phyloP scores from a whole-genome alignment of 139 green algal genomes.

The Micractinium sp. region DNA sequence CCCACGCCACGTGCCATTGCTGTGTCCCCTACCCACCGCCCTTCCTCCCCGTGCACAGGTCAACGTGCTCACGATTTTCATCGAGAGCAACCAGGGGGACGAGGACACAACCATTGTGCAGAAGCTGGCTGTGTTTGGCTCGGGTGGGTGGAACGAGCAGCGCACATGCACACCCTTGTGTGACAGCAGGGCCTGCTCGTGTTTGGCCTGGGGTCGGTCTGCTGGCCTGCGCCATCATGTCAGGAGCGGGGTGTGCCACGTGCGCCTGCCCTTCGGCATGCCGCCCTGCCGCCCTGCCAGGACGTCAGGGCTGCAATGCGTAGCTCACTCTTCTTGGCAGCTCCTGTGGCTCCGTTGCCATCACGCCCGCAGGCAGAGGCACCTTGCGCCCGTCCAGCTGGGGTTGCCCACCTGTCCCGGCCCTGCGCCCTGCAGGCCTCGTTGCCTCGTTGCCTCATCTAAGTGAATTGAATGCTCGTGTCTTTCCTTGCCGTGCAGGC shows the following conservation, averaged over 20 bases:
- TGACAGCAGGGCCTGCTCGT: neutral
- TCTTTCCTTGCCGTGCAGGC: neutral
- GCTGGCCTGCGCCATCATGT: too few relatives aligned
- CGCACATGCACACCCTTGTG: too few relatives aligned
- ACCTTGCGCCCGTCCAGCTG: too few relatives aligned
- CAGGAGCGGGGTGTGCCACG: too few relatives aligned
- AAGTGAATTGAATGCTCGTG: neutral
- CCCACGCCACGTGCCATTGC: too few relatives aligned
- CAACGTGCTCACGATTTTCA: slow-evolving; percentile 70
- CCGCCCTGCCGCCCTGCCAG: too few relatives aligned
- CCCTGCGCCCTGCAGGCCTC: neutral
- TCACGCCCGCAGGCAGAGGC: too few relatives aligned
- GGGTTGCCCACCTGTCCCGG: neutral
- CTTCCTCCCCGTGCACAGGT: slow-evolving; percentile 53
- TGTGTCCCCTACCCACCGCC: neutral
- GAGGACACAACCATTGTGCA: slow-evolving; percentile 73
- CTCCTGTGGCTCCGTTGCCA: too few relatives aligned
- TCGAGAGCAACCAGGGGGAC: slow-evolving; percentile 72
- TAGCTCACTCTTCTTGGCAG: too few relatives aligned
- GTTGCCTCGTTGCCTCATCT: neutral
- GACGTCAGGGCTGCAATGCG: too few relatives aligned
- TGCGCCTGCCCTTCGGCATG: too few relatives aligned
- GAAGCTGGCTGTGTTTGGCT: slow-evolving; percentile 71
- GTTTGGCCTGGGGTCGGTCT: neutral
- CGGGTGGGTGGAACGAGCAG: neutral